Percentiles rank a stretch among this genome's conserved stretches.
Evolutionary conservation across 2,329 filamentous ascomycete species (phyloP).

Genomic region (Pyrenophora graminea): DNA sequence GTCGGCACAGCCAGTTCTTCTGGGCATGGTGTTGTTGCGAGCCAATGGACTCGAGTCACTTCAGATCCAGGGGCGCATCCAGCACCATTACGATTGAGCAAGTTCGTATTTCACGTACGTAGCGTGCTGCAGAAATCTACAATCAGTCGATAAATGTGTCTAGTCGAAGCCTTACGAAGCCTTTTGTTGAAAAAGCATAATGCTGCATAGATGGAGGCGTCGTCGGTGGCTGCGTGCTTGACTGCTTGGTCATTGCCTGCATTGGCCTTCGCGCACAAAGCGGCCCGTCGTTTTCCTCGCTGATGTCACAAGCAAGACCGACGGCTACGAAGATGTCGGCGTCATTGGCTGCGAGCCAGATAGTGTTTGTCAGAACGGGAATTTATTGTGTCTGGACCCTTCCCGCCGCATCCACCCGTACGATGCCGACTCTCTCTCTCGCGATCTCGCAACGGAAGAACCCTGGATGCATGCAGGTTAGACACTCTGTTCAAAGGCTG

Average conservation of each 20-base stretch:
- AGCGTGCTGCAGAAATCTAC: conserved; percentile 1
- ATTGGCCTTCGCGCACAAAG: not conserved
- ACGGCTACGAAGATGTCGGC: not conserved
- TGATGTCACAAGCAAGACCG: not conserved
- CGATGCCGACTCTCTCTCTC: not conserved
- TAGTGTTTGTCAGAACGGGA: not conserved
- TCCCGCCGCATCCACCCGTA: not conserved
- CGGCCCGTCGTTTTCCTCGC: not conserved
- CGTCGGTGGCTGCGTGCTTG: conserved; percentile 1
- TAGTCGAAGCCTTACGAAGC: conserved; percentile 11
- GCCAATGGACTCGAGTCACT: conserved; percentile 17
- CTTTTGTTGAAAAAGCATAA: not conserved
- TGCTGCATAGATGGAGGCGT: not conserved
- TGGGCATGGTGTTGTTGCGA: conserved; percentile 27
- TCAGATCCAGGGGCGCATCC: conserved; percentile 4
- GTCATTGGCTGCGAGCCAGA: not conserved
- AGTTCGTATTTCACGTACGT: not conserved
- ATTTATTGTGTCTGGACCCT: not conserved
- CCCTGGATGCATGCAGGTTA: not conserved
- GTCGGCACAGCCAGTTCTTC: conserved; percentile 7
- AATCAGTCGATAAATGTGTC: conserved; percentile 3
- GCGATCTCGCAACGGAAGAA: not conserved
- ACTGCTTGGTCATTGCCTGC: not conserved
- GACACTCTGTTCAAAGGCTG: not conserved
- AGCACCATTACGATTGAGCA: conserved; percentile 7